phyloP scores from a whole-genome alignment of 805 yeast species.

The Millerago galiae region DNA sequence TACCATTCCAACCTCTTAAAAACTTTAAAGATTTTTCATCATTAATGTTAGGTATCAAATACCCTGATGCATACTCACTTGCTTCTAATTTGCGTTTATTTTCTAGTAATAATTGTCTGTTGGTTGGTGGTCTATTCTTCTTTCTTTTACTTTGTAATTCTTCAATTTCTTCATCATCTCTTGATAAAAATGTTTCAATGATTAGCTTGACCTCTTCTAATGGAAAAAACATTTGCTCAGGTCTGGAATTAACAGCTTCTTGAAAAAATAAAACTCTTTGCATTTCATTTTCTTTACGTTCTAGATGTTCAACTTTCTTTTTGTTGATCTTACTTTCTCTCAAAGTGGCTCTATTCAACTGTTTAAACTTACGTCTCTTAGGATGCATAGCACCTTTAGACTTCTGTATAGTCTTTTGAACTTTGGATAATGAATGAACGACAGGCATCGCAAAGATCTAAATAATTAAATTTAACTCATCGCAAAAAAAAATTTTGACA shows the following conservation, averaged over 20 bases:
- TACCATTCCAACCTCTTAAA: slow-evolving; percentile 74
- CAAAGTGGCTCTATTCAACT: slow-evolving; percentile 76
- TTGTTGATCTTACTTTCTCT: slow-evolving; percentile 67
- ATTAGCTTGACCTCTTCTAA: slow-evolving; percentile 55
- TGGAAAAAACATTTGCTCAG: slow-evolving; percentile 37
- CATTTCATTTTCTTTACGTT: slow-evolving; percentile 54
- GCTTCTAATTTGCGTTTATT: slow-evolving; percentile 54
- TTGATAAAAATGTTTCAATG: slow-evolving; percentile 52
- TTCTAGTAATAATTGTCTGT: slow-evolving; percentile 62
- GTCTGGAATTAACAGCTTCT: slow-evolving; percentile 41
- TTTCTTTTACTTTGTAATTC: slow-evolving; percentile 57
- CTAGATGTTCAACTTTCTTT: slow-evolving; percentile 50
- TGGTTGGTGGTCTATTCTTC: slow-evolving; percentile 81
- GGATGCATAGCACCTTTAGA: slow-evolving; percentile 67
- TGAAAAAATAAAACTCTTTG: slow-evolving; percentile 55
- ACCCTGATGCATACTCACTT: slow-evolving; percentile 63
- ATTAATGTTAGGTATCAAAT: slow-evolving; percentile 64
- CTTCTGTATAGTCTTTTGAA: slow-evolving; percentile 51
- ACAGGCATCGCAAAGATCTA: slow-evolving; percentile 42
- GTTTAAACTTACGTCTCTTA: slow-evolving; percentile 82
- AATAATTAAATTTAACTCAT: background rate
- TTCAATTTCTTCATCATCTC: slow-evolving; percentile 75
- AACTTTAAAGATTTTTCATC: slow-evolving; percentile 51
- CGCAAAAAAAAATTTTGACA: slow-evolving; percentile 5
- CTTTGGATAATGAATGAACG: slow-evolving; percentile 60